Conservation (phyloP, 2,329 filamentous ascomycete genomes). For the Paramyrothecium roridum region DNA sequence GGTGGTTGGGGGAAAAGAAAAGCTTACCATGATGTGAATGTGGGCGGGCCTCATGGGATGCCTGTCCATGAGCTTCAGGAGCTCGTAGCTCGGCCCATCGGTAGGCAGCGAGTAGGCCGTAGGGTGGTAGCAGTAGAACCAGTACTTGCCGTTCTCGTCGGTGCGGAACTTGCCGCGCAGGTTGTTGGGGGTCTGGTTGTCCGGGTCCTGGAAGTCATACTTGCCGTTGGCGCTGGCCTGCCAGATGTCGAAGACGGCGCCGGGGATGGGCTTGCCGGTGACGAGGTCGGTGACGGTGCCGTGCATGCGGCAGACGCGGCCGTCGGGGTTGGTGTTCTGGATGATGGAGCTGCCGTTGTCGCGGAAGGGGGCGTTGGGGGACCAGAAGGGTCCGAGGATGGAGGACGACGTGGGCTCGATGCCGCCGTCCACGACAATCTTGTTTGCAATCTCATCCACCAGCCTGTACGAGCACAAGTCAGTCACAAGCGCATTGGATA, state of each 20-base stretch:
- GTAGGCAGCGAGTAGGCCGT: slow-evolving; percentile 70
- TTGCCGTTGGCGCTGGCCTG: slow-evolving; percentile 72
- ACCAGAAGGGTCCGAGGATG: slow-evolving; percentile 78
- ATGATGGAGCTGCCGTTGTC: slow-evolving; percentile 65
- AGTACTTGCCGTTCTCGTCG: slow-evolving; percentile 66
- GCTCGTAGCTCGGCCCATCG: slow-evolving; percentile 47
- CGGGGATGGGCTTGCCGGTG: slow-evolving; percentile 63
- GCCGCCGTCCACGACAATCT: slow-evolving; percentile 58
- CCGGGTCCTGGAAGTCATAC: slow-evolving; percentile 74
- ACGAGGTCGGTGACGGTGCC: slow-evolving; percentile 62
- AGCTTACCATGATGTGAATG: slow-evolving; percentile 48
- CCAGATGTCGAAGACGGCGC: slow-evolving; percentile 75
- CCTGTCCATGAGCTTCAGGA: slow-evolving; percentile 43
- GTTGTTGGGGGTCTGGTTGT: slow-evolving; percentile 70
- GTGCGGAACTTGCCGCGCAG: slow-evolving; percentile 73
- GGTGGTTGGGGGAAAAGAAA: slow-evolving; percentile 1
- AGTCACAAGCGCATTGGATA: neutral
- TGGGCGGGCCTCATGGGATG: slow-evolving; percentile 48
- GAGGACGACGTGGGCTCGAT: slow-evolving; percentile 68
- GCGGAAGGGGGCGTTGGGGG: slow-evolving; percentile 70
- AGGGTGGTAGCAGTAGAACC: slow-evolving; percentile 72
- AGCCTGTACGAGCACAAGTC: slow-evolving; percentile 30
- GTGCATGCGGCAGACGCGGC: slow-evolving; percentile 64
- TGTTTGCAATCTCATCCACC: slow-evolving; percentile 62
- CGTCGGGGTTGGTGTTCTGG: slow-evolving; percentile 55